Evolutionary conservation across 2,329 filamentous ascomycete species (phyloP), one percentile per base, ranked within the genome.

Genomic region (Botryotinia narcissicola): DNA sequence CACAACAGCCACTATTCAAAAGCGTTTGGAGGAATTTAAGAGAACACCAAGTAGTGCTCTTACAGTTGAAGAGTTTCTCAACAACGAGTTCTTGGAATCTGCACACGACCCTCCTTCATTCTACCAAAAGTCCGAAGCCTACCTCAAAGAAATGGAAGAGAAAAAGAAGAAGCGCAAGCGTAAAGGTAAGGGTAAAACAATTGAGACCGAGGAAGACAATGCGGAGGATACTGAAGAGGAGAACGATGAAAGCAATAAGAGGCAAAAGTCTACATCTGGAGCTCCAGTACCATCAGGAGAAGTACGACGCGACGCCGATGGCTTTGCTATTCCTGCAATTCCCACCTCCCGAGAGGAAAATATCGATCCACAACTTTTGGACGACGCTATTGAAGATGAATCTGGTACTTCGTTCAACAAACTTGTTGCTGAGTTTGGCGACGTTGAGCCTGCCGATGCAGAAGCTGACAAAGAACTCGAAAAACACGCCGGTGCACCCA

Each of bases 21-120:
- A 95, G 81, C 94, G 96, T 75, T 85, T 99, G 16, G 91, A 95
- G 77, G 96, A 99, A 80, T 99, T 98, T 83, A 94, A 93, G 76
- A 88, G 91, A 46, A 97, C 95, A 0, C 92, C 93, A 75, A 94
- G 92, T 75, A 94, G 94, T 76, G 89, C 90, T 69, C 87, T 98
- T 82, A 96, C 94, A 0, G 93, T 99, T 32, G 92, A 95, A 75
- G 92, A 98, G 78, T 97, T 97, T 79, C 86, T 93, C 66, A 88
- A 90, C 75, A 86, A 89, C 69, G 91, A 91, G 73, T 91, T 93
- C 75, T 82, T 94, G 32, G 93, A 95, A 78, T 90, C 91, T 37
- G 84, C 88, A 37, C 91, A 93, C 76, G 93, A 97, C 78, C 96
- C 96, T 0, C 96, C 96, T 0, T 91, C 94, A 0, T 92, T 96